Base-by-base conservation (phyloP, 2,329 filamentous ascomycete genomes). In the Arachnopeziza araneosa region DNA sequence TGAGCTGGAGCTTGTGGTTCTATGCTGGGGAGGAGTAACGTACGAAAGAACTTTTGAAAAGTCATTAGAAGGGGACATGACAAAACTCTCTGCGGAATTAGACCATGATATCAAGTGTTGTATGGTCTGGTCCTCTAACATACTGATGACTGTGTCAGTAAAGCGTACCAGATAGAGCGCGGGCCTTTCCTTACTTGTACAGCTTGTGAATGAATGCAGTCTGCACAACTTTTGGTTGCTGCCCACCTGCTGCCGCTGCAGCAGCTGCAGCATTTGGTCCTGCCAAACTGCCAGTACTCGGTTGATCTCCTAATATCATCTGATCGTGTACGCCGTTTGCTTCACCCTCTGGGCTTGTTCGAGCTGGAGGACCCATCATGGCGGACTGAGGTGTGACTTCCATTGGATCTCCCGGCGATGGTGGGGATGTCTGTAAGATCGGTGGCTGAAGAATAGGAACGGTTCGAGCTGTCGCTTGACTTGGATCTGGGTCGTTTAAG, bases 131-230 rank as follows among this genome's bases (percentile, higher is more conserved):
- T 99, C 95, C 75, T 99, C 95, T 63, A 99, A 81, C 95, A 99
- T 98, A 77, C 93, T 98, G 26, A 22, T 22, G 44, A 19, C n/a
- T n/a, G 26, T 36, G 24, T 55, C 36, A 55, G 72, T 65, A 52
- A n/a, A 55, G 48, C 59, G 17, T 17, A 61, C 69, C 55, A 71
- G 65, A 55, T 60, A 24, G 3, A 14, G 21, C 30, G 17, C 49
- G 21, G 23, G 10, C 44, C 19, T 24, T 53, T 60, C 72, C 88
- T 72, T 81, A 97, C 93, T 96, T 97, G 81, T 98, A 99, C 44
- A 99, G 84, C 76, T 99, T 99, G 76, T 99, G 95, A 66, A 99
- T 98, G 71, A 99, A 99, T 23, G 95, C 95, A 12, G 95, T 98
- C 77, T 99, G 95, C 19, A 98, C 92, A 52, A 97, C 93, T 77